Evolutionary conservation across 164 flowering plant genomes (phyloP).

Genomic region (Chloranthus sessilifolius): DNA sequence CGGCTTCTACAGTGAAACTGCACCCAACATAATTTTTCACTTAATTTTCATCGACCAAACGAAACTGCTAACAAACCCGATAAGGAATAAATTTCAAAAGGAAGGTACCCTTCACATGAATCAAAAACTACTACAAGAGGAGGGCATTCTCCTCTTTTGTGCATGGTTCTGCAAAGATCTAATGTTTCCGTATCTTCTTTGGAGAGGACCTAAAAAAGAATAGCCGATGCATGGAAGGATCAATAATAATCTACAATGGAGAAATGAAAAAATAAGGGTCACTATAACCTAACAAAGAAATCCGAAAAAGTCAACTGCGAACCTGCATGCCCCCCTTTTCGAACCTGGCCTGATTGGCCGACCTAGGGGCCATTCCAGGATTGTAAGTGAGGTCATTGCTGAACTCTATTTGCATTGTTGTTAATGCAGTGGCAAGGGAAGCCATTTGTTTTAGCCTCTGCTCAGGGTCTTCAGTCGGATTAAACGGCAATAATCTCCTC

Average conservation of each 20-base stretch:
- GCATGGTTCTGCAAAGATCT: slow-evolving; percentile 54
- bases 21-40: slow-evolving; percentile 12
- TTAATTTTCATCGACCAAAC: background rate
- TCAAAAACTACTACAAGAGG: slow-evolving; percentile 65
- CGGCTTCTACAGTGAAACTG: slow-evolving; percentile 71
- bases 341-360: slow-evolving; percentile 52
- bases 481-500: slow-evolving; percentile 48
- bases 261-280: background rate
- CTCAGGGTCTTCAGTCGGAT: slow-evolving; percentile 46
- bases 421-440: slow-evolving; percentile 64
- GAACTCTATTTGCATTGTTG: slow-evolving; percentile 41
- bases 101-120: slow-evolving; percentile 57
- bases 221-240: background rate
- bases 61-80: background rate
- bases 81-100: background rate
- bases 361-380: slow-evolving; percentile 57
- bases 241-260: too few relatives aligned
- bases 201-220: slow-evolving; percentile 42
- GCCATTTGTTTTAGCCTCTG: slow-evolving; percentile 56
- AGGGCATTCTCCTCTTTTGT: slow-evolving; percentile 58
- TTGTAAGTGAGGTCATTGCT: slow-evolving; percentile 53
- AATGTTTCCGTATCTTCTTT: slow-evolving; percentile 59
- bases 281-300: background rate
- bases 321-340: slow-evolving; percentile 86
- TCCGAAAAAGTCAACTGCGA: background rate